These are phyloP conservation scores for Theobroma cacao DNA, from an alignment of 345 rosid genomes.

Conservation along the genomic window DNA sequence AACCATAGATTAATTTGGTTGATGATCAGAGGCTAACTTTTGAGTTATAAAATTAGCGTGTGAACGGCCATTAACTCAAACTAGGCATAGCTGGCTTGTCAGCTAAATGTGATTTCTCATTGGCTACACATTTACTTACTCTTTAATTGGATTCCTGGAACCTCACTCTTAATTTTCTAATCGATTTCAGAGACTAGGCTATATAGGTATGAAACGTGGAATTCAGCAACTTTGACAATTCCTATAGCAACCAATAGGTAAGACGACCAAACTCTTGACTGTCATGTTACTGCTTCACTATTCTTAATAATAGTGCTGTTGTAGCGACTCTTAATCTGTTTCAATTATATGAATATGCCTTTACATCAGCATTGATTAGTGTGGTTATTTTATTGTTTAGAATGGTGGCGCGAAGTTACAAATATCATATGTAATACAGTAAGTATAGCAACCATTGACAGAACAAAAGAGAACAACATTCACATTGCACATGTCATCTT, in stretches of 20 bases:
- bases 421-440: no score
- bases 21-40: not conserved
- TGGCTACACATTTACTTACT: not conserved
- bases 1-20: not conserved
- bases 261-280: not conserved
- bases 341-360: not conserved
- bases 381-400: not conserved
- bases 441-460: no score
- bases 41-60: not conserved
- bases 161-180: not conserved
- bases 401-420: not conserved
- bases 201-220: not conserved
- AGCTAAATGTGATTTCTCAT: conserved; percentile 2
- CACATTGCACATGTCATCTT: no score
- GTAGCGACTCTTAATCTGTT: not conserved
- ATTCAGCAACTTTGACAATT: not conserved
- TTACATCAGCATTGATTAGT: not conserved
- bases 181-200: not conserved
- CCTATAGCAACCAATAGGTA: not conserved
- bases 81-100: conserved; percentile 22
- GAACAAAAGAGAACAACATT: no score
- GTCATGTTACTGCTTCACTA: not conserved
- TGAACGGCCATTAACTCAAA: conserved; percentile 3
- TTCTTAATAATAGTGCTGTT: not conserved
- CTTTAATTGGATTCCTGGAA: not conserved